Evolutionary conservation across 164 flowering plant genomes (phyloP).

Genomic region (Vitis cinerea): DNA sequence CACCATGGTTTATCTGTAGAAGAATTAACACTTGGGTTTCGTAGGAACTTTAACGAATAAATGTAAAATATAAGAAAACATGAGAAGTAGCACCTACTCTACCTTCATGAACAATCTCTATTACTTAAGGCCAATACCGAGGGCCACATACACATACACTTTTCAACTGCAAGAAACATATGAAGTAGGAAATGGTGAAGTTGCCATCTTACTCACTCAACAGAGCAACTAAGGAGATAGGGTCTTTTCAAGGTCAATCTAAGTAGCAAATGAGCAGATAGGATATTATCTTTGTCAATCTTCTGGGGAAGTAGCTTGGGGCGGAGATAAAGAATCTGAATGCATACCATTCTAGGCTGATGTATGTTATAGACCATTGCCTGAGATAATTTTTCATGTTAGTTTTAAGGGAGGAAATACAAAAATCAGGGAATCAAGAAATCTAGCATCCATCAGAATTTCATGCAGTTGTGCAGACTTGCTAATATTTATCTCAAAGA

Average conservation of each 20-base stretch:
- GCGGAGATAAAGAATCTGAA: no score
- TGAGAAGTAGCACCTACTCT: background rate
- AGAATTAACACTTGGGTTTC: background rate
- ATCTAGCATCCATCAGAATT: background rate
- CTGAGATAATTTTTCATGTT: no score
- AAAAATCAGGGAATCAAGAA: no score
- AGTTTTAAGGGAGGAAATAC: no score
- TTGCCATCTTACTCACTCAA: background rate
- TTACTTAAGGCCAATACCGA: conserved; percentile 89
- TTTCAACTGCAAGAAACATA: conserved; percentile 63
- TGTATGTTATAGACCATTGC: no score
- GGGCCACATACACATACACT: conserved; percentile 88
- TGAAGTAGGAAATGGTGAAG: background rate
- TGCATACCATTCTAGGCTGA: no score
- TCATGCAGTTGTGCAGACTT: background rate
- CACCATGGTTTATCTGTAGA: conserved; percentile 86
- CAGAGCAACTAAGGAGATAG: background rate
- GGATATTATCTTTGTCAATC: no score
- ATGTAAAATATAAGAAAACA: background rate
- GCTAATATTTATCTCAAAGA: no score
- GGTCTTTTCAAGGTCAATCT: no score
- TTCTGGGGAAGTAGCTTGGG: no score
- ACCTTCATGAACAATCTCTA: conserved; percentile 86
- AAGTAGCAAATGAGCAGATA: no score
- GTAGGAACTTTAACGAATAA: background rate